Conservation (phyloP, 164 flowering plant genomes). For the Macadamia tetraphylla region DNA sequence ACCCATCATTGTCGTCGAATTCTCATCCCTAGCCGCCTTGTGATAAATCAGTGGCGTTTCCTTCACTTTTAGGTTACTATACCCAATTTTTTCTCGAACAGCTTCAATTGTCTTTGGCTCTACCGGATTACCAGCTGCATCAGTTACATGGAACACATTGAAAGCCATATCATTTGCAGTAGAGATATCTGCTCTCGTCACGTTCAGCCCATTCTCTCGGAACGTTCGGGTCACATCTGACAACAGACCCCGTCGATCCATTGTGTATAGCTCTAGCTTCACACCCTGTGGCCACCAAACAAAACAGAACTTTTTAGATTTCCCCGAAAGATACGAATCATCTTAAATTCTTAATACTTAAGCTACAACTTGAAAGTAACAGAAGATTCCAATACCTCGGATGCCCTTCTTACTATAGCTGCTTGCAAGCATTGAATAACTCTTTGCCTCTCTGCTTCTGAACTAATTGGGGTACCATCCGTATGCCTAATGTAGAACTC, state of each 20-base stretch:
- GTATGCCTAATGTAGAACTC: conserved; percentile 83
- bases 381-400: conserved; percentile 43
- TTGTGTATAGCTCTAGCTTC: conserved; percentile 26
- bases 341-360: too few relatives aligned
- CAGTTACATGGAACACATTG: conserved; percentile 71
- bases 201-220: conserved; percentile 83
- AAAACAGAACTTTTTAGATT: background rate
- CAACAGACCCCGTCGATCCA: conserved; percentile 58
- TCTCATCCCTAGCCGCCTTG: conserved; percentile 30
- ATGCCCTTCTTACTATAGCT: conserved; percentile 77
- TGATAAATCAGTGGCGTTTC: conserved; percentile 41
- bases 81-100: conserved; percentile 62
- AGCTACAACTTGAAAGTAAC: too few relatives aligned
- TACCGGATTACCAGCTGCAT: conserved; percentile 50
- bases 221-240: conserved; percentile 88
- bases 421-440: conserved; percentile 65
- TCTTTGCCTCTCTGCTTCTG: conserved; percentile 61
- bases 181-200: conserved; percentile 84
- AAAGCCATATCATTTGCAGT: conserved; percentile 47
- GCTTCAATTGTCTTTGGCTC: conserved; percentile 58
- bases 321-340: too few relatives aligned
- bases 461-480: conserved; percentile 80
- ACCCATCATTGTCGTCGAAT: conserved; percentile 19
- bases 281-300: conserved; percentile 20
- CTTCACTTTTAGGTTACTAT: conserved; percentile 58